A percentile compares a stretch with the other conserved stretches of the same genome.
Evolutionary conservation across 176 grass and related monocot species (phyloP).

Genomic region (Panicum miliaceum): DNA sequence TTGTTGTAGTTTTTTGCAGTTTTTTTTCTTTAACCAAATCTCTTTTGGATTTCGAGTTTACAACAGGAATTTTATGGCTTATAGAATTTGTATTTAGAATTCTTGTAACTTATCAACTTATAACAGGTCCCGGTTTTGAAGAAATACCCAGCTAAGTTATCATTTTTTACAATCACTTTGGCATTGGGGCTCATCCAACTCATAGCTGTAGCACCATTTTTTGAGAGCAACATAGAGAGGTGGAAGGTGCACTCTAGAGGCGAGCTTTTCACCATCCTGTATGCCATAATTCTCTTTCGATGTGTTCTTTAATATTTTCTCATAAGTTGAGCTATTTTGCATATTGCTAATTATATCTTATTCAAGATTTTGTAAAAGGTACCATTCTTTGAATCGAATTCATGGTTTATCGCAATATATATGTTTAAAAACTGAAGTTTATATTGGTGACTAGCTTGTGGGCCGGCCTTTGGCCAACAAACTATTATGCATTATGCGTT

Average conservation of each 20-base stretch:
- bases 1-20: background rate
- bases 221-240: conserved; percentile 49
- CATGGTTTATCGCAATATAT: background rate
- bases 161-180: conserved; percentile 46
- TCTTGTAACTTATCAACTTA: conserved; percentile 1
- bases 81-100: background rate
- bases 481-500: background rate
- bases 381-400: background rate
- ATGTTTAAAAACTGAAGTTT: no score
- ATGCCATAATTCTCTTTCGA: conserved; percentile 51
- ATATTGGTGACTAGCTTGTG: background rate
- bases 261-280: conserved; percentile 66
- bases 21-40: background rate
- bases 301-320: background rate
- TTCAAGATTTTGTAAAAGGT: background rate
- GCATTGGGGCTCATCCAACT: conserved; percentile 59
- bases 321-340: background rate
- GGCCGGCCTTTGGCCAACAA: background rate
- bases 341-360: background rate
- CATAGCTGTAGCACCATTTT: conserved; percentile 52
- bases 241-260: conserved; percentile 61
- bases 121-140: conserved; percentile 58
- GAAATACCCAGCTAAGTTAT: conserved; percentile 64
- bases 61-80: background rate
- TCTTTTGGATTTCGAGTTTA: background rate